A percentile compares a stretch with the other conserved stretches of the same genome.
phyloP scores from a whole-genome alignment of 495 filamentous ascomycete genomes.

The Patellaria atrata region DNA sequence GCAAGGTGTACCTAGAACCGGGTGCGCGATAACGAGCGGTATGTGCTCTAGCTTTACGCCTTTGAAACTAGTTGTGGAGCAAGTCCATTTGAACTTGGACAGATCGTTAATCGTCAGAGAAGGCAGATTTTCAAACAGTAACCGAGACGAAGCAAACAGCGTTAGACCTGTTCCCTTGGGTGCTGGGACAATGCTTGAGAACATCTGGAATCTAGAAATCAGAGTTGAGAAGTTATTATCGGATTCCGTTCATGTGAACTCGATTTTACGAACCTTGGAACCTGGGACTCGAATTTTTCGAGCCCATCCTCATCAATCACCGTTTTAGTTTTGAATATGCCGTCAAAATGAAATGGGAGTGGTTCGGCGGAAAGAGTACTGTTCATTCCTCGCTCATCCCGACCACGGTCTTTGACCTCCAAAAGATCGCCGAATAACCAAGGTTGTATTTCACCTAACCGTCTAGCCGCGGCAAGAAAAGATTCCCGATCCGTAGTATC shows the following conservation, averaged over 20 bases:
- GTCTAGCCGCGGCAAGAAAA: conserved; percentile 31
- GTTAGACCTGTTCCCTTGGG: conserved; percentile 37
- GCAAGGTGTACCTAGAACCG: conserved; percentile 30
- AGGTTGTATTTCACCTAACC: conserved; percentile 31
- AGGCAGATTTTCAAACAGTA: conserved; percentile 37
- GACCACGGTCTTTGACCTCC: conserved; percentile 34
- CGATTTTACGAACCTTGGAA: neutral
- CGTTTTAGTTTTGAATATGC: conserved; percentile 37
- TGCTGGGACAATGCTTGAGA: conserved; percentile 34
- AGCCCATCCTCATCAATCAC: conserved; percentile 23
- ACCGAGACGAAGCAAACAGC: conserved; percentile 36
- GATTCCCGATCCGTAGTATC: conserved; percentile 31
- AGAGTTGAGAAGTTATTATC: conserved; percentile 7
- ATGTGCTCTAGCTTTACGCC: conserved; percentile 29
- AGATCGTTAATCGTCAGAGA: conserved; percentile 26
- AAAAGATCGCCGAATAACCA: conserved; percentile 39
- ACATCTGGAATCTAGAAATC: conserved; percentile 39
- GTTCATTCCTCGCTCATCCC: conserved; percentile 25
- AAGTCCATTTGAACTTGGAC: conserved; percentile 31
- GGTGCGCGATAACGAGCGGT: conserved; percentile 37
- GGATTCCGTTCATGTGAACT: too few relatives aligned
- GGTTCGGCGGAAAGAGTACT: conserved; percentile 37
- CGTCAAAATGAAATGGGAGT: conserved; percentile 45
- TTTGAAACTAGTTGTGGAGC: conserved; percentile 30
- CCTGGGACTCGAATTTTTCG: conserved; percentile 17